Evolutionary conservation across 2,329 filamentous ascomycete genomes (phyloP).

Genomic region (Tolypocladium amazonense): DNA sequence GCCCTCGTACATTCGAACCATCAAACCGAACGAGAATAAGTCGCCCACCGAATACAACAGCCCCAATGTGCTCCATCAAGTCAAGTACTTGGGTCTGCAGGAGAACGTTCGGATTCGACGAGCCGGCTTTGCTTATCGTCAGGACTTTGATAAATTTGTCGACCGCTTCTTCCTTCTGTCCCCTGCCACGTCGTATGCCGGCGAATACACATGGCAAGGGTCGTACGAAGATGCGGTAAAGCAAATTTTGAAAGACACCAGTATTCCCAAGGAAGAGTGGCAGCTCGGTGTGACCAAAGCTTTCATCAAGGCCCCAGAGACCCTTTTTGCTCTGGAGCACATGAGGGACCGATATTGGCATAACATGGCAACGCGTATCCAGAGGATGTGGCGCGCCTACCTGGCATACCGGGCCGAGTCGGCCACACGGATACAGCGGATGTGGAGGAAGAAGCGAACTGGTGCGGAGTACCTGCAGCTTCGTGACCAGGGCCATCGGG

Average conservation of each 20-base stretch:
- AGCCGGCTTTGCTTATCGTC: conserved; percentile 92
- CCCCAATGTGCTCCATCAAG: conserved; percentile 89
- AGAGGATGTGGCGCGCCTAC: conserved; percentile 95
- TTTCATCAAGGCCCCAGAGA: conserved; percentile 97
- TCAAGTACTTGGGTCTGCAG: conserved; percentile 98
- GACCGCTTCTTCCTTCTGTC: conserved; percentile 95
- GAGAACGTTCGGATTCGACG: conserved; percentile 97
- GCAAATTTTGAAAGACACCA: conserved; percentile 92
- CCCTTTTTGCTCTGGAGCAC: conserved; percentile 88
- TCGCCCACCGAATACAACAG: conserved; percentile 86
- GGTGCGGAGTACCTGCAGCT: conserved; percentile 83
- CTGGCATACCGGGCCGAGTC: conserved; percentile 86
- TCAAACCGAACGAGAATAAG: conserved; percentile 99
- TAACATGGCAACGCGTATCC: conserved; percentile 97
- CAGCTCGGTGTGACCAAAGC: conserved; percentile 96
- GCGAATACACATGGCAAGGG: conserved; percentile 93
- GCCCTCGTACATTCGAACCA: conserved; percentile 95
- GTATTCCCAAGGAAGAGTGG: conserved; percentile 89
- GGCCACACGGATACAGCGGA: conserved; percentile 84
- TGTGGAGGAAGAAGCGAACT: conserved; percentile 89
- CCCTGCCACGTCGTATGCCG: conserved; percentile 88
- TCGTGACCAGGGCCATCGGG: conserved; percentile 74
- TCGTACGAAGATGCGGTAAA: conserved; percentile 78
- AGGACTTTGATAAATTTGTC: conserved; percentile 96
- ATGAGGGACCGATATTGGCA: conserved; percentile 99